A percentile compares a stretch with the other conserved stretches of the same genome.
Conservation (phyloP, 768 basidiomycete genomes). For the Kwoniella sp. region DNA sequence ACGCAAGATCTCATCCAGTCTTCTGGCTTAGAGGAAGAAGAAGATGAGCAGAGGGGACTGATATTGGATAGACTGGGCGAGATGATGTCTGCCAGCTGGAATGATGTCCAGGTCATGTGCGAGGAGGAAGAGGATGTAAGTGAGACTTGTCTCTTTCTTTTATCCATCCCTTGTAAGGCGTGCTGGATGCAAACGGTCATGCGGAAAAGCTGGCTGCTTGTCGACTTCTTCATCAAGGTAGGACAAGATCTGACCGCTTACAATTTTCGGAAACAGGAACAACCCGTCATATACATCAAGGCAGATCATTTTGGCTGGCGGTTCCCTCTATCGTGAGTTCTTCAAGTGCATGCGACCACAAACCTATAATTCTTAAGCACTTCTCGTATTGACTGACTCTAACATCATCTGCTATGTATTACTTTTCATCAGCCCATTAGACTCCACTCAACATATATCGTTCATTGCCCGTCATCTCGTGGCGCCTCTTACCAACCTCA, state of each 20-base stretch:
- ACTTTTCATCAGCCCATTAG: background rate
- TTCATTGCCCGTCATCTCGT: conserved; percentile 25
- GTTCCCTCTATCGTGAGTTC: conserved; percentile 34
- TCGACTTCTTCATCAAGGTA: too few species aligned
- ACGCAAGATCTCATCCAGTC: conserved; percentile 14
- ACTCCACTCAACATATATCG: conserved; percentile 1
- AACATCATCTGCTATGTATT: background rate
- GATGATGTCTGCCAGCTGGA: conserved; percentile 27
- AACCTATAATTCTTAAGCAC: too few species aligned
- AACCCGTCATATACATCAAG: conserved; percentile 4
- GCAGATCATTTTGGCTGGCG: conserved; percentile 34
- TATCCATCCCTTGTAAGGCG: too few species aligned
- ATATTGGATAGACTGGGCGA: conserved; percentile 20
- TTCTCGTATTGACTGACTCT: background rate
- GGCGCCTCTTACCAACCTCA: conserved; percentile 11
- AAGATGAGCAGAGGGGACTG: conserved; percentile 21
- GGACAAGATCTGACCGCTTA: too few species aligned
- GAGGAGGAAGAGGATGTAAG: conserved; percentile 37
- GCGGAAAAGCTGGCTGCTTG: too few species aligned
- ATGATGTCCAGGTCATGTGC: conserved; percentile 30
- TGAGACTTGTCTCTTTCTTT: background rate
- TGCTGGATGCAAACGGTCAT: too few species aligned
- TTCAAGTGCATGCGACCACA: background rate
- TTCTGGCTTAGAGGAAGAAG: conserved; percentile 25
- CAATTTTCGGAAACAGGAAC: too few species aligned